Conservation (phyloP, 345 rosid genomes). For the Salix arbutifolia region DNA sequence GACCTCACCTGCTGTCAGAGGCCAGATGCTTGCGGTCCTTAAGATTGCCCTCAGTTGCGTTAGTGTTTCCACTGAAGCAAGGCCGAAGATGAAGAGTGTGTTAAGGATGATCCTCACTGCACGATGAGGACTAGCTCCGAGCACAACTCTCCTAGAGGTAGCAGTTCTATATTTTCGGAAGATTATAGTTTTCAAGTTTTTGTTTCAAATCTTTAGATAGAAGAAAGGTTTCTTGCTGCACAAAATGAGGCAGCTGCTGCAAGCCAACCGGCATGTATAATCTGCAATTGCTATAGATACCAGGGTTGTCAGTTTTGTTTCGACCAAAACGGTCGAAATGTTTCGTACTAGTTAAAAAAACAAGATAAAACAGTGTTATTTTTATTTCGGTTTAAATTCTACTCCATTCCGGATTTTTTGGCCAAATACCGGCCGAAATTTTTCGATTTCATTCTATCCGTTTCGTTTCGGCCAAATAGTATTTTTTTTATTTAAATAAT, state of each 20-base stretch:
- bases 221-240: background rate
- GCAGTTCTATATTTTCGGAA: background rate
- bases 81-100: slow-evolving; percentile 86
- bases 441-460: no score
- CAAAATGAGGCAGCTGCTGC: background rate
- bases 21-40: slow-evolving; percentile 74
- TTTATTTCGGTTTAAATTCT: no score
- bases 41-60: slow-evolving; percentile 73
- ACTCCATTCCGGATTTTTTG: no score
- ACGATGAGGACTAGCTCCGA: slow-evolving; percentile 24
- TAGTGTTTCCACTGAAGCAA: slow-evolving; percentile 50
- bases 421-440: no score
- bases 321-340: no score
- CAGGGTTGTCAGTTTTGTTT: no score
- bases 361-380: no score
- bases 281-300: background rate
- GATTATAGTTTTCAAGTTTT: background rate
- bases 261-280: slow-evolving; percentile 5
- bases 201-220: background rate
- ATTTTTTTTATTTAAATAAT: no score
- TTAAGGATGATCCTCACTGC: slow-evolving; percentile 63
- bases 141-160: background rate
- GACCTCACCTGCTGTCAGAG: slow-evolving; percentile 48
- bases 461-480: no score
- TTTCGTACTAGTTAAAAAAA: no score